Base-by-base conservation (phyloP, 495 filamentous ascomycete species). In the Staphylotrichum longicolle region DNA sequence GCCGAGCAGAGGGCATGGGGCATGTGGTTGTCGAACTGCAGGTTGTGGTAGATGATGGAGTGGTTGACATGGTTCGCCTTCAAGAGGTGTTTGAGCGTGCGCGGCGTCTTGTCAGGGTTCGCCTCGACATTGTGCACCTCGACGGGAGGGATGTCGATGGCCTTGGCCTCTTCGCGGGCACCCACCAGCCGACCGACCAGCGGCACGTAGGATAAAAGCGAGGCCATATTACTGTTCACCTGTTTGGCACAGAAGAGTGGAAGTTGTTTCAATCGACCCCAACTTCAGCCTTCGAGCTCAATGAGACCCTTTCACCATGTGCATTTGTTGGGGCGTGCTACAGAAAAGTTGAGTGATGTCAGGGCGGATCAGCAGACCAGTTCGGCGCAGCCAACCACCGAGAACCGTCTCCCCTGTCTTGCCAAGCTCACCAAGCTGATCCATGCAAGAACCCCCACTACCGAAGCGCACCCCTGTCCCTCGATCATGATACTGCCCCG, bases 31-130 rank as follows among this genome's bases (percentile, higher is more conserved):
- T 96, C 89, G 71, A 88, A 96, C 62, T 83, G 77, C 10, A 90
- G 80, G 52, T 89, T 68, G 68, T 94, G 80, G 69, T 88, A 96
- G 57, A 97, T 70, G 55, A 98, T 87, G 33, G 90, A 82, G 74
- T 96, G 80, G 66, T 95, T 96, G 40, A 87, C 85, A 78, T 99
- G 95, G 73, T 99, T 98, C 33, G 93, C 85, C 66, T 86, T 87
- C 40, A 99, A 69, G 12, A 98, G 80, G 71, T 98, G 91, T 72
- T 94, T 96, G 56, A 99, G 80, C 5, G 90, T 90, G 61, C 93
- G 77, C 10, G 89, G 85, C 35, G 88, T 78, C 73, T 91, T 95
- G 60, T 93, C 91, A 8, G 84, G 79, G 20, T 83, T 81, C 7
- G 84, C 88, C 72, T 98, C 94, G 56, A 95, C 83, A 70, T 88